phyloP scores from a whole-genome alignment of 306 rosid genomes.

The Cucurbita pepo region DNA sequence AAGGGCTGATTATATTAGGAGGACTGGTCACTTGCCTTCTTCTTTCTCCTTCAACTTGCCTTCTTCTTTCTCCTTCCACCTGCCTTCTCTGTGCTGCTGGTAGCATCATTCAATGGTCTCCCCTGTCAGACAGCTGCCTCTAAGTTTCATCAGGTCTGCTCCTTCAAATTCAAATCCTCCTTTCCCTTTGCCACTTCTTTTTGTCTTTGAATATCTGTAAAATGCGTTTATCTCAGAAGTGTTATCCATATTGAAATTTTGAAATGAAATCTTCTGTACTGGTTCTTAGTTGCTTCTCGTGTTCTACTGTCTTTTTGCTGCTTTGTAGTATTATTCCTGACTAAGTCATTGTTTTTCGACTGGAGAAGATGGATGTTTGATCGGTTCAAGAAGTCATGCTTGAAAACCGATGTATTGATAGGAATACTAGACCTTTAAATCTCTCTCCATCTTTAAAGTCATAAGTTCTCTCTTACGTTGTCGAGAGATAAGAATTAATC shows the following conservation, averaged over 20 bases:
- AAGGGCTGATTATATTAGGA: constrained; percentile 66
- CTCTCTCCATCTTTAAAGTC: neutral
- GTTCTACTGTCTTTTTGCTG: neutral
- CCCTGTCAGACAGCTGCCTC: neutral
- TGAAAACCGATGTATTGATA: too few relatives aligned
- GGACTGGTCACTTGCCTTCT: constrained; percentile 82
- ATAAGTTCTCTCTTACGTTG: neutral
- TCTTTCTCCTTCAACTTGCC: constrained; percentile 72
- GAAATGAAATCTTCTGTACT: neutral
- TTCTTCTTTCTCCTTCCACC: constrained; percentile 50
- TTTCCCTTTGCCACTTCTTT: neutral
- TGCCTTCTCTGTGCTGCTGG: constrained; percentile 75
- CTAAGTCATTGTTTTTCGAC: too few relatives aligned
- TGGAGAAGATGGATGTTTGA: too few relatives aligned
- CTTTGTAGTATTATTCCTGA: neutral
- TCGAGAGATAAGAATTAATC: neutral
- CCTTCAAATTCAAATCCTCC: too few relatives aligned
- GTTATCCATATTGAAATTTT: neutral
- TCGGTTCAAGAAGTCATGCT: too few relatives aligned
- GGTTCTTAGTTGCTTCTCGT: neutral
- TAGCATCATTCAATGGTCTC: constrained; percentile 14
- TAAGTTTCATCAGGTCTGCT: neutral
- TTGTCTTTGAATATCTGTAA: neutral
- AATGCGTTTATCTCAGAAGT: neutral
- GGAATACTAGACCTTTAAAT: neutral